Base-by-base conservation (phyloP, 441 rosid genomes). In the Bocquillonia castaneifolia region DNA sequence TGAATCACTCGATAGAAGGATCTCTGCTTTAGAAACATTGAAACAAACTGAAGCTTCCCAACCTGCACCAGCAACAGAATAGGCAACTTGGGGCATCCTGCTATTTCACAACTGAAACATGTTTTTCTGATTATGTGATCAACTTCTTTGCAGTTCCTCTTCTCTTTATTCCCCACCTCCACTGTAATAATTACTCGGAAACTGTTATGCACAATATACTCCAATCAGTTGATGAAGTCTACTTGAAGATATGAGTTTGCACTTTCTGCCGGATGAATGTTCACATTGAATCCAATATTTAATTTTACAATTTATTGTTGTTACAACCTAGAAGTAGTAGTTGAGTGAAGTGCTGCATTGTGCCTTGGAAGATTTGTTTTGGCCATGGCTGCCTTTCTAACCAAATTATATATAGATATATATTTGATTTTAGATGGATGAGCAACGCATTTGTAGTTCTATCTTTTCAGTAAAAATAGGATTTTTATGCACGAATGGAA, bases 1-100 rank as follows among this genome's bases (percentile, higher is more conserved):
- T 31, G 89, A 82, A 48, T 82, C 90, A 9, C 72, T 90, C 64
- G 90, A 90, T 66, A 76, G 78, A 66, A 80, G 89, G 74, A 80
- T 88, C 74, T 86, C 86, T 55, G 66, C 77, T 47, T 78, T 88
- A 76, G 96, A 90, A 76, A 85, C 77, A 70, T 64, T 86, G 80
- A 88, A 84, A 76, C 86, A 74, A 77, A 74, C 72, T 68, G 92
- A 88, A 78, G 82, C 74, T 73, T 72, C 90, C 59, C 84, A 77
- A 59, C 81, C 79, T 22, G 82, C 69, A 63, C 86, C 85, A 47
- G 80, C 80, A 54, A 70, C 85, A 40, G 86, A 89, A 66, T 86
- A 90, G 80, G 28, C 57, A 63, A 23, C 39, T 55, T 32, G 59
- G 48, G 48, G 73, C 31, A 15, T 65, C 37, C 68, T 55, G 48